Conservation (phyloP, 805 yeast genomes). For the Candida hispaniensis region DNA sequence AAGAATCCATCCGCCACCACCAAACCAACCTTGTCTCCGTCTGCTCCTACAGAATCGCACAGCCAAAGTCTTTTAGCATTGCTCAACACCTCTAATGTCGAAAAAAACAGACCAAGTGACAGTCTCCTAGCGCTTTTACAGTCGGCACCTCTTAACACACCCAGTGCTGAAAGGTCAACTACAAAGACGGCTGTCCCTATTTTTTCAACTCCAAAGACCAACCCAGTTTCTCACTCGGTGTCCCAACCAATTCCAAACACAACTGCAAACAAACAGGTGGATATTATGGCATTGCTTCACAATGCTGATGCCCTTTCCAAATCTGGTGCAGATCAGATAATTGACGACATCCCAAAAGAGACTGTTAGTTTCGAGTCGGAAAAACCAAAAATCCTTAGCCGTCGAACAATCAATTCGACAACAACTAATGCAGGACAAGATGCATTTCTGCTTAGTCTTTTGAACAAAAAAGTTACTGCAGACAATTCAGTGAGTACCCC, state of each 20-base stretch:
- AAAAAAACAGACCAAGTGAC: conserved; percentile 10
- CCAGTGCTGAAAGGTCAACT: no score
- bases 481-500: no score
- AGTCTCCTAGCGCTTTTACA: conserved; percentile 1
- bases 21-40: conserved; percentile 2
- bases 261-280: conserved; percentile 3
- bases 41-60: conserved; percentile 23
- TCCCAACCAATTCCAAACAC: background rate
- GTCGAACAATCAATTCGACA: no score
- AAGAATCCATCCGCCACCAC: conserved; percentile 10
- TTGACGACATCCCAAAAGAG: no score
- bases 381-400: no score
- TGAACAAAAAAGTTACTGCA: no score
- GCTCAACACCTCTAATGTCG: conserved; percentile 17
- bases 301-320: conserved; percentile 6
- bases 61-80: conserved; percentile 21
- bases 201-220: background rate
- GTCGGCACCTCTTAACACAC: no score
- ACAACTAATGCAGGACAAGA: no score
- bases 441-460: no score
- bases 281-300: conserved; percentile 2
- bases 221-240: background rate
- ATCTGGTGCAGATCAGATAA: no score
- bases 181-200: no score
- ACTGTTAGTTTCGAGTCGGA: no score